Evolutionary conservation across 352 stramenopile species (phyloP).

Genomic region (Globisporangium abappressorium): DNA sequence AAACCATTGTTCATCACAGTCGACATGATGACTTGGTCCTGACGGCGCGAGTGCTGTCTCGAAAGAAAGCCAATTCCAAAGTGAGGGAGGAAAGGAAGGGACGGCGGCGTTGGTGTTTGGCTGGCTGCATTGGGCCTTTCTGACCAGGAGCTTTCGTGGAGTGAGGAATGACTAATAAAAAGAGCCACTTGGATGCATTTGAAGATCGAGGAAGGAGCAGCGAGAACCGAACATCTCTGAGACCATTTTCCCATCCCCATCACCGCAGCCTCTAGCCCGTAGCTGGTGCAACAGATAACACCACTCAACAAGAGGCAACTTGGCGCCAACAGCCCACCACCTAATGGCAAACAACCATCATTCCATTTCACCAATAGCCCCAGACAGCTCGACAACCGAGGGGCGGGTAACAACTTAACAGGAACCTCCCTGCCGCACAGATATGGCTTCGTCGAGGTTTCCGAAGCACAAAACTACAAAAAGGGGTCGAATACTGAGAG

Average conservation of each 20-base stretch:
- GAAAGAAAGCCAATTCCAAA: slow-evolving; percentile 16
- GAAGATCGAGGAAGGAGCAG: background rate
- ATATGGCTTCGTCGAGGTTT: slow-evolving; percentile 6
- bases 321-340: slow-evolving; percentile 2
- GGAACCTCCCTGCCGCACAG: background rate
- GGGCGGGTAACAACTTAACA: background rate
- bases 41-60: background rate
- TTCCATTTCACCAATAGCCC: background rate
- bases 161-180: background rate
- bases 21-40: slow-evolving; percentile 3
- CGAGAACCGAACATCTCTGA: slow-evolving; percentile 20
- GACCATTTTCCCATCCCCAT: background rate
- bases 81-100: background rate
- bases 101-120: background rate
- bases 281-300: background rate
- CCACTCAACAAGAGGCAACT: background rate
- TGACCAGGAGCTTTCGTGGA: background rate
- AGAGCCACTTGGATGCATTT: background rate
- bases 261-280: background rate
- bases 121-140: background rate
- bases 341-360: background rate
- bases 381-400: background rate
- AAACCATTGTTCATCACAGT: slow-evolving; percentile 10
- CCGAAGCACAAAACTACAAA: background rate
- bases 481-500: background rate